Conservation (phyloP, 495 filamentous ascomycete genomes). For the Collariella sp. region DNA sequence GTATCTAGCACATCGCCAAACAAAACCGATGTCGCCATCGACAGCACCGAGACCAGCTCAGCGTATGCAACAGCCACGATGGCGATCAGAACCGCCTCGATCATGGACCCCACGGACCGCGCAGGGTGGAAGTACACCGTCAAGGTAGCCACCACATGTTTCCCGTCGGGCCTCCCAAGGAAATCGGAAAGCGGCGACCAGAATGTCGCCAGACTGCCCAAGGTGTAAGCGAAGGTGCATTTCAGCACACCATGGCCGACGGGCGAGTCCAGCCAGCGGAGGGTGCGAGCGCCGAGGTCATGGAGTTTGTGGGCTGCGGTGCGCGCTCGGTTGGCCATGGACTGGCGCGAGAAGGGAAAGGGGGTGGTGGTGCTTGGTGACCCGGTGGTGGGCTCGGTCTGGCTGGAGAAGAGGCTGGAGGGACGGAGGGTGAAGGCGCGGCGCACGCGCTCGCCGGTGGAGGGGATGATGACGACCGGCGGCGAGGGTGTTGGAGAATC, state of each 20-base stretch:
- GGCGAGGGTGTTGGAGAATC: too few relatives aligned
- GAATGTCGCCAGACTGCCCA: conserved; percentile 85
- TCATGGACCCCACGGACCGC: conserved; percentile 81
- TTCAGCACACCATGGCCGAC: conserved; percentile 74
- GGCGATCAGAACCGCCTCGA: conserved; percentile 78
- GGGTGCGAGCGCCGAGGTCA: conserved; percentile 17
- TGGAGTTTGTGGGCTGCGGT: conserved; percentile 24
- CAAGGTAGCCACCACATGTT: conserved; percentile 89
- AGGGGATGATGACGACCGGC: conserved; percentile 50
- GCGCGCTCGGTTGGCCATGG: conserved; percentile 22
- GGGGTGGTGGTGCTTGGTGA: neutral
- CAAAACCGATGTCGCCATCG: conserved; percentile 76
- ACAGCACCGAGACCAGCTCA: conserved; percentile 67
- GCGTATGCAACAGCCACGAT: conserved; percentile 76
- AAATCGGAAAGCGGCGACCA: conserved; percentile 60
- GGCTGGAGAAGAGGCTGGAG: conserved; percentile 14
- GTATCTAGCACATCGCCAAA: conserved; percentile 57
- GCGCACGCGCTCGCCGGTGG: conserved; percentile 52
- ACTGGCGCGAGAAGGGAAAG: conserved; percentile 14
- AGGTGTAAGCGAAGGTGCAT: conserved; percentile 83
- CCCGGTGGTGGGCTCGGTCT: conserved; percentile 23
- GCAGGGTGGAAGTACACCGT: conserved; percentile 98
- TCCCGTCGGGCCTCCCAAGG: conserved; percentile 83
- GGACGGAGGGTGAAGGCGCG: conserved; percentile 49
- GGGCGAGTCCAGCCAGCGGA: conserved; percentile 40